Conservation (phyloP, 2,329 filamentous ascomycete species). For the Neonectria magnoliae region DNA sequence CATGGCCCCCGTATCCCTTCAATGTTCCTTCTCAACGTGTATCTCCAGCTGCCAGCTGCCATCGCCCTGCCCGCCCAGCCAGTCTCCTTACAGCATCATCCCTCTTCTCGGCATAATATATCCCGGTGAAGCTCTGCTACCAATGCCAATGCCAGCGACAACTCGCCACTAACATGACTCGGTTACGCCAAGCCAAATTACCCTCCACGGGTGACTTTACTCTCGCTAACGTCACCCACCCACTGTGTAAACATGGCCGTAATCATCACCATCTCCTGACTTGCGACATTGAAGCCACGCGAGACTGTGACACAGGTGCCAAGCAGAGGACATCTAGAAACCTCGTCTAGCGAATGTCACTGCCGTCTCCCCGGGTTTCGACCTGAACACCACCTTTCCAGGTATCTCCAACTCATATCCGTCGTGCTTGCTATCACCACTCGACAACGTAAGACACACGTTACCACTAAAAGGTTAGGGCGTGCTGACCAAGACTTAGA, state of each 20-base stretch:
- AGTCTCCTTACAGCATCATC: too few relatives aligned
- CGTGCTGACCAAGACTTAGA: not conserved
- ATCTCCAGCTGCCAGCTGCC: too few relatives aligned
- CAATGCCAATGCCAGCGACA: not conserved
- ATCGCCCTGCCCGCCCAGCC: too few relatives aligned
- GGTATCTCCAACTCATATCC: not conserved
- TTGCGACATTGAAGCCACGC: conserved; percentile 7
- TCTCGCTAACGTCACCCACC: not conserved
- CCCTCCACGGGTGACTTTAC: not conserved
- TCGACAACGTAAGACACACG: not conserved
- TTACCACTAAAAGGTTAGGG: too few relatives aligned
- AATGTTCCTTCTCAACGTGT: too few relatives aligned
- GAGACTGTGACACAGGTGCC: not conserved
- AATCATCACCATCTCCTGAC: not conserved
- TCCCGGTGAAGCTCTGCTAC: too few relatives aligned
- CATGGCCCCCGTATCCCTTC: too few relatives aligned
- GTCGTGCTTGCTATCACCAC: not conserved
- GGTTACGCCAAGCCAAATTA: not conserved
- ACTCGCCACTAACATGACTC: not conserved
- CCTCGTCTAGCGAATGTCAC: not conserved
- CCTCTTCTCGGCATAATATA: too few relatives aligned
- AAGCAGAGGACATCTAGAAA: not conserved
- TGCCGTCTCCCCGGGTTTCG: not conserved
- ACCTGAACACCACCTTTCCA: not conserved
- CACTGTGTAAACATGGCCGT: not conserved